Conservation (phyloP, 176 grass and related monocot species). For the Oryza coarctata region DNA sequence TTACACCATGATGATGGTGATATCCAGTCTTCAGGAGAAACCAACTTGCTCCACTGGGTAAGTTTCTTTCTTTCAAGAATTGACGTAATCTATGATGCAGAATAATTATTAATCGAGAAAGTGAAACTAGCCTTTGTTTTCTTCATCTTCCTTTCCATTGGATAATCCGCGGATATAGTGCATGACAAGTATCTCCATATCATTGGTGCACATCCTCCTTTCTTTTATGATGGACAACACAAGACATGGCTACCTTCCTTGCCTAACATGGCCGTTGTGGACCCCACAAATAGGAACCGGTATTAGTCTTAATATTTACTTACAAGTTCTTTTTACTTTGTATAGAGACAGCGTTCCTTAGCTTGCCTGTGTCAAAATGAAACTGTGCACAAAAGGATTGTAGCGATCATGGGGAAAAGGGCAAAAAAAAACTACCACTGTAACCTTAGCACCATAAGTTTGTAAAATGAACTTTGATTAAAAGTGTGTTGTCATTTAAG, state of each 20-base stretch:
- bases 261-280: slow-evolving; percentile 16
- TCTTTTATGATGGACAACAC: slow-evolving; percentile 28
- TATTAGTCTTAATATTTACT: slow-evolving; percentile 27
- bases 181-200: slow-evolving; percentile 49
- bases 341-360: slow-evolving; percentile 16
- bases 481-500: slow-evolving; percentile 11
- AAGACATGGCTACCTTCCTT: slow-evolving; percentile 33
- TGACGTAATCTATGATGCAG: slow-evolving; percentile 32
- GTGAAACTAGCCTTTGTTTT: slow-evolving; percentile 30
- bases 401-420: neutral
- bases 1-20: slow-evolving; percentile 27
- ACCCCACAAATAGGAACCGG: slow-evolving; percentile 35
- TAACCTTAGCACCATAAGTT: slow-evolving; percentile 26
- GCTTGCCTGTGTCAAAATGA: slow-evolving; percentile 30
- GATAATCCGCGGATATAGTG: slow-evolving; percentile 31
- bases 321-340: slow-evolving; percentile 32
- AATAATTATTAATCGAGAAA: slow-evolving; percentile 44
- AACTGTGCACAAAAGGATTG: slow-evolving; percentile 11
- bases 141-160: slow-evolving; percentile 37
- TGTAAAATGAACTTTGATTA: neutral
- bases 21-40: slow-evolving; percentile 15
- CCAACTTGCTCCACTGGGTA: slow-evolving; percentile 38
- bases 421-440: slow-evolving; percentile 7
- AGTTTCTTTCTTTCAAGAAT: slow-evolving; percentile 33
- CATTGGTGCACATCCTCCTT: slow-evolving; percentile 22